Base-by-base conservation (phyloP, 805 yeast species). In the Candida nemodendra region DNA sequence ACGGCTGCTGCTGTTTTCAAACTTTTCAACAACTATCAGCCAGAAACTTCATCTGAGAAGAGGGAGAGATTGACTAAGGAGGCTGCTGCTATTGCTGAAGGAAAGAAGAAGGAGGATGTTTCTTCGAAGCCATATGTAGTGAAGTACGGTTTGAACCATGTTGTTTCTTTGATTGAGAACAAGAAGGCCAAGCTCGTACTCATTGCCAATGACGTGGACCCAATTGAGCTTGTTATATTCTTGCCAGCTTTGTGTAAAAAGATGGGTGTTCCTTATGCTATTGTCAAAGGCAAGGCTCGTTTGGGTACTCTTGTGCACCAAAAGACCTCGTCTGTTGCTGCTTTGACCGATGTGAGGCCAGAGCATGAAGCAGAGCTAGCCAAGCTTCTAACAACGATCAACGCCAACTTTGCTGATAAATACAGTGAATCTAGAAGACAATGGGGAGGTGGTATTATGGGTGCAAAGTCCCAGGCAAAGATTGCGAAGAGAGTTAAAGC, bases 361-460 rank as follows among this genome's bases (percentile, higher is more conserved):
- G 97, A 87, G 71, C 98, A 91, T 72, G 93, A 88, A 76, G 80
- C 96, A 65, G 89, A 86, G 65, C 81, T 91, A 62, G 90, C 97
- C 56, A 85, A 87, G 70, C 80, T 91, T 64, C 79, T 93, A 57
- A 84, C 96, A 43, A 84, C 98, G 64, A 79, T 91, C 71, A 81
- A 88, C 75, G 83, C 95, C 57, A 89, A 88, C 93, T 91, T 84
- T 74, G 69, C 72, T 61, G 95, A 86, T 68, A 87, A 88, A 75
- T 87, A 83, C 84, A 97, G 91, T 66, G 97, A 93, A 61, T 65
- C 78, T 68, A 91, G 95, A 81, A 89, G 87, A 77, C 95, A 88
- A 84, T 91, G 99, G 99, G 98, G 98, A 80, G 99, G 99, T 80
- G 99, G 99, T 80, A 67, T 88, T 72, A 76, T 93, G 80, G 96